These are phyloP conservation scores for Rosa hybrid DNA, from an alignment of 331 rosid species.

Conservation along the genomic window DNA sequence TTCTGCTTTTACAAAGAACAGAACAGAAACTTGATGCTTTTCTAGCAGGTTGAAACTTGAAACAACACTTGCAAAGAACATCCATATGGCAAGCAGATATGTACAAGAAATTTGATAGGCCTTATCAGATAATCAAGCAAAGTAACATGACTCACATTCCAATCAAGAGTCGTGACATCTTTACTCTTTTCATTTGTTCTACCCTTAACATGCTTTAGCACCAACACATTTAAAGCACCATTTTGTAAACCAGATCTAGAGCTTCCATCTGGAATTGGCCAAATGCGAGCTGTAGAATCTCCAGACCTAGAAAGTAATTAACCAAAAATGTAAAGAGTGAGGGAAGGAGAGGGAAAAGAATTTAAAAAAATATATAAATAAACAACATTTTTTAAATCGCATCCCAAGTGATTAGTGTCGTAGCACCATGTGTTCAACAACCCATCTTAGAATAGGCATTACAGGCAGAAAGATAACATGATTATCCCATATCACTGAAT, in stretches of 20 bases:
- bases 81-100: background rate
- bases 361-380: background rate
- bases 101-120: background rate
- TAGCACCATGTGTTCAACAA: background rate
- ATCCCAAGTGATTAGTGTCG: background rate
- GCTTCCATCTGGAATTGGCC: conserved; percentile 70
- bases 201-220: conserved; percentile 83
- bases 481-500: background rate
- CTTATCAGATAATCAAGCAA: conserved; percentile 8
- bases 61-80: background rate
- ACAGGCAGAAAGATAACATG: background rate
- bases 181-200: conserved; percentile 89
- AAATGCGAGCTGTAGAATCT: conserved; percentile 93
- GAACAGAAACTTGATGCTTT: background rate
- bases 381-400: background rate
- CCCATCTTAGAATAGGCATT: background rate
- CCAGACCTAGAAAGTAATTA: conserved; percentile 67
- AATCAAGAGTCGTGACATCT: conserved; percentile 96
- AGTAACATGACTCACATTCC: conserved; percentile 81
- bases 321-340: background rate
- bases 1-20: background rate
- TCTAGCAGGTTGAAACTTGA: background rate
- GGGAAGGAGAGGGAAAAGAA: background rate
- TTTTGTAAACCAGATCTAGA: conserved; percentile 47
- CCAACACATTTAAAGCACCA: conserved; percentile 49